These are phyloP conservation scores for Leccinum disarticulatum DNA, from an alignment of 768 basidiomycete species.

Conservation along the genomic window DNA sequence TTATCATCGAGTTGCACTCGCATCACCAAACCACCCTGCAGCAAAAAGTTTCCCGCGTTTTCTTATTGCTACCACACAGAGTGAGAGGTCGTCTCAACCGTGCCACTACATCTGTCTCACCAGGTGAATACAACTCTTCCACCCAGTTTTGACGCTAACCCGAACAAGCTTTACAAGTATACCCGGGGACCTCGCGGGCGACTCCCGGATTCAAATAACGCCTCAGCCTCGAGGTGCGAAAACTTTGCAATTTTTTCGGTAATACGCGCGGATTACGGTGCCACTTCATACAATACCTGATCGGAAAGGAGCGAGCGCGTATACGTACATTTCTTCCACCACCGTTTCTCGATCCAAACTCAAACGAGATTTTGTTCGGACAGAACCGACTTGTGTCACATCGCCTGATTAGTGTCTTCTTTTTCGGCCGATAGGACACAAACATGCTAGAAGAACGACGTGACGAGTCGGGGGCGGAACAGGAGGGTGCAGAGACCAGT, in stretches of 20 bases:
- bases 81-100: neutral
- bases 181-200: neutral
- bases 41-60: neutral
- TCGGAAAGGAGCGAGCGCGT: constrained; percentile 9
- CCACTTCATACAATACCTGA: constrained; percentile 3
- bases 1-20: neutral
- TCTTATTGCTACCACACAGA: neutral
- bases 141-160: neutral
- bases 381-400: constrained; percentile 2
- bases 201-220: constrained; percentile 1
- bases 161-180: constrained; percentile 1
- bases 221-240: constrained; percentile 10
- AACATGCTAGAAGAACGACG: constrained; percentile 6
- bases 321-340: neutral
- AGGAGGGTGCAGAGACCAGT: neutral
- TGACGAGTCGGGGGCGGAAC: neutral
- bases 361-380: neutral
- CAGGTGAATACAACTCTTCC: neutral
- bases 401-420: constrained; percentile 1
- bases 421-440: constrained; percentile 5
- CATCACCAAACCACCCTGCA: constrained; percentile 1
- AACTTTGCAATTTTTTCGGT: constrained; percentile 4
- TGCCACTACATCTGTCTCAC: neutral
- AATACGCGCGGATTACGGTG: constrained; percentile 10
- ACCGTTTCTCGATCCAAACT: constrained; percentile 1